Base-by-base conservation (phyloP, 1,139 yeast genomes). In the Sugiyamaella novakii region DNA sequence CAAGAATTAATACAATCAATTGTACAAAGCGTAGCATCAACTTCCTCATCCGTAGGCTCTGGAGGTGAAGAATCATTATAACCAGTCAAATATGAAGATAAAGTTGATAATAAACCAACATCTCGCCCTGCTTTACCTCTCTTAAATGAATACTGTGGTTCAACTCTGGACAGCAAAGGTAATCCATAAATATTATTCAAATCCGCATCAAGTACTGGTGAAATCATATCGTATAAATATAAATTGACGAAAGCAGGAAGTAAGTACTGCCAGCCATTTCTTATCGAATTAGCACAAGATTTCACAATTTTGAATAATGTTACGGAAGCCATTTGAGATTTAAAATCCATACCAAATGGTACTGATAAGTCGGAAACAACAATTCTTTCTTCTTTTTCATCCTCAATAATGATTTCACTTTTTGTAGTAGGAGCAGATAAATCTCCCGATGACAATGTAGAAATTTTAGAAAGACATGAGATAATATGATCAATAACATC, bases 11-110 rank as follows among this genome's bases (percentile, higher is more conserved):
- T 75, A 63, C 97, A 91, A 58, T 91, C 96, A 50, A 85, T 71
- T 0, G 96, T 84, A 3, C 89, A 83, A 19, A 85, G 68, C 0
- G 98, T 86, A 1, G 88, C 79, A 54, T 89, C 96, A 43, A 94
- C 83, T 60, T 91, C 98, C 59, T 86, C 95, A 51, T 86, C 95
- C 1, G 94, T 79, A 3, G 98, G 98, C 64, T 91, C 97, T 5
- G 87, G 84, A 1, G 87, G 83, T 34, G 87, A 95, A 34, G 87
- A 95, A 59, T 89, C 97, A 0, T 85, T 75, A 53, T 84, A 81
- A 12, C 97, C 94, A 57, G 94, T 87, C 66, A 94, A 77, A 61
- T 89, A 91, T 0, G 96, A 88, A 0, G 97, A 89, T 59, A 94
- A 83, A 0, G 98, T 86, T 1, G 96, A 87, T 51, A 94, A 79